These are phyloP conservation scores for Syncephalastrum contaminatum DNA, from an alignment of 371 early-diverging fungal species.

Conservation along the genomic window DNA sequence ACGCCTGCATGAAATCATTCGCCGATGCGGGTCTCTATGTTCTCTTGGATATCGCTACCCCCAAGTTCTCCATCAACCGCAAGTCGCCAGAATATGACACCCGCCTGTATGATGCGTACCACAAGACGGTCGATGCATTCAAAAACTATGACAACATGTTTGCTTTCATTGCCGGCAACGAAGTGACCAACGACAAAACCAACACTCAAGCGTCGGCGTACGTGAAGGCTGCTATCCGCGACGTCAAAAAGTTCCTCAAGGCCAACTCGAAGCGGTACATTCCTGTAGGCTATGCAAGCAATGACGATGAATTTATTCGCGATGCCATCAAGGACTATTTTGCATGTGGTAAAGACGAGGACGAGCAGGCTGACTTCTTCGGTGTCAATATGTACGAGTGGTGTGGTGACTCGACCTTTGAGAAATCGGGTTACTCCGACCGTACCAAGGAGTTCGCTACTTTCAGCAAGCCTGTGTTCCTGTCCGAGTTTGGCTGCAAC, in stretches of 20 bases:
- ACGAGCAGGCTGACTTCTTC: slow-evolving; percentile 71
- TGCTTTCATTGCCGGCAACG: slow-evolving; percentile 81
- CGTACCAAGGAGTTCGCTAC: slow-evolving; percentile 53
- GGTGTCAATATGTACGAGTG: slow-evolving; percentile 72
- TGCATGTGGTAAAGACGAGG: slow-evolving; percentile 65
- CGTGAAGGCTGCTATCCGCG: slow-evolving; percentile 74
- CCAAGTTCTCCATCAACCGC: slow-evolving; percentile 66
- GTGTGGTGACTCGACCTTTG: slow-evolving; percentile 57
- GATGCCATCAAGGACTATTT: slow-evolving; percentile 70
- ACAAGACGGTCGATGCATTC: slow-evolving; percentile 66
- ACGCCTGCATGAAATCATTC: slow-evolving; percentile 73
- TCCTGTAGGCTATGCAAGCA: slow-evolving; percentile 82
- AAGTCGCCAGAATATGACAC: slow-evolving; percentile 65
- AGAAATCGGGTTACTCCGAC: slow-evolving; percentile 60
- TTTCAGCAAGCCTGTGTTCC: slow-evolving; percentile 61
- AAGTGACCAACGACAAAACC: slow-evolving; percentile 69
- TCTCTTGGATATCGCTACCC: slow-evolving; percentile 66
- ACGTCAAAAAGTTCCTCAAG: slow-evolving; percentile 65
- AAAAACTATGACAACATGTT: slow-evolving; percentile 62
- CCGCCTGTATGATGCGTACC: slow-evolving; percentile 55
- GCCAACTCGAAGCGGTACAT: slow-evolving; percentile 44
- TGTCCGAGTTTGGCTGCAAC: slow-evolving; percentile 71
- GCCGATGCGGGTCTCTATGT: slow-evolving; percentile 72
- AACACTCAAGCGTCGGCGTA: slow-evolving; percentile 70
- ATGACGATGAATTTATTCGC: slow-evolving; percentile 74